phyloP scores from a whole-genome alignment of 2,329 filamentous ascomycete species.

The Dothistroma pini region DNA sequence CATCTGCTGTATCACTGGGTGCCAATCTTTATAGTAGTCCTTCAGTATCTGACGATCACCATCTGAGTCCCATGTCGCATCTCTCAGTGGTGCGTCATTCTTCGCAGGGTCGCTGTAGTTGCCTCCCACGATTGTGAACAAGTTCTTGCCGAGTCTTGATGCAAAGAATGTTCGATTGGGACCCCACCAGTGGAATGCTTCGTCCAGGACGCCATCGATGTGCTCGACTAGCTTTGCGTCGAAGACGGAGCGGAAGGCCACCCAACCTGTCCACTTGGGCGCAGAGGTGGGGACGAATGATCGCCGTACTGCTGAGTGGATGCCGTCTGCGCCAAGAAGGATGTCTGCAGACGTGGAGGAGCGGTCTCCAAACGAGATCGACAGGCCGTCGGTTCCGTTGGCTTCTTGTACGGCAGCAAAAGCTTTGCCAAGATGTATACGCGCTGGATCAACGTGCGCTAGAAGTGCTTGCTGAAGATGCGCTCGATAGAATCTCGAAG shows the following conservation, averaged over 20 bases:
- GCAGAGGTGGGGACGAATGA: constrained; percentile 30
- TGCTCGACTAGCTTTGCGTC: constrained; percentile 33
- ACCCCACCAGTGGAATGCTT: constrained; percentile 36
- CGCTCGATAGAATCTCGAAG: constrained; percentile 37
- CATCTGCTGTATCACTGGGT: constrained; percentile 36
- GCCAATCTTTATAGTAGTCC: constrained; percentile 21
- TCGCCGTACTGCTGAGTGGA: constrained; percentile 35
- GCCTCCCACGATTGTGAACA: constrained; percentile 35
- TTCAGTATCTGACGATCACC: constrained; percentile 11
- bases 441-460: constrained; percentile 30
- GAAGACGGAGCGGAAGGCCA: constrained; percentile 39
- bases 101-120: constrained; percentile 18
- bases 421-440: constrained; percentile 34
- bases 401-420: constrained; percentile 20
- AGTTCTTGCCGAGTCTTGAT: constrained; percentile 26
- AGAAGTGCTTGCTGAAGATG: constrained; percentile 37
- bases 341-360: constrained; percentile 31
- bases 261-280: constrained; percentile 39
- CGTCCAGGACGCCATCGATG: constrained; percentile 35
- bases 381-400: constrained; percentile 19
- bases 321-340: constrained; percentile 37
- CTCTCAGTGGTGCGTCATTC: constrained; percentile 10
- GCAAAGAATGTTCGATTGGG: constrained; percentile 32
- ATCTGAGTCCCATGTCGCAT: constrained; percentile 16
- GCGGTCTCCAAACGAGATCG: constrained; percentile 34